Base-by-base conservation (phyloP, 768 basidiomycete genomes). In the Tephrocybe sp. region DNA sequence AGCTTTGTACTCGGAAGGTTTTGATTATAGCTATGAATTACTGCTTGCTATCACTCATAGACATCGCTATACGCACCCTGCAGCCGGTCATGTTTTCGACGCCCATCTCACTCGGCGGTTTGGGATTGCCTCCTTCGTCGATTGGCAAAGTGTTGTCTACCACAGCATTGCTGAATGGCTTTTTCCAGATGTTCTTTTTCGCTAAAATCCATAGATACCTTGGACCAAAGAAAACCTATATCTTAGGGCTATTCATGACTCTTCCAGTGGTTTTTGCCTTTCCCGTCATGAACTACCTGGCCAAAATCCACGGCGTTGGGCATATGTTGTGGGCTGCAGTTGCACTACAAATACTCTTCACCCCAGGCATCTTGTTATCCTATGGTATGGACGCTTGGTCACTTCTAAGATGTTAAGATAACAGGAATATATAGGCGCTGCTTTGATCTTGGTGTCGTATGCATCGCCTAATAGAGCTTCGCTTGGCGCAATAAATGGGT, bases 11-110 rank as follows among this genome's bases (percentile, higher is more conserved):
- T 21, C 74, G 69, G 1, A 74, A 68, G 28, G 82, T 89, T 3
- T 59, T 87, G 26, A 67, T 84, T 41, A 77, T 83, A 8, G 79
- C 79, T 12, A 68, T 70, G 13, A 89, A 89, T 59, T 90, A 88
- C 61, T 82, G 77, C 1, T 62, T 70, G 19, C 72, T 89, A 22
- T 79, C 86, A 6, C 65, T 88, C 7, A 60, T 85, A 27, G 87
- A 89, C 47, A 87, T 89, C 40, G 66, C 83, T 6, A 80, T 79
- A 56, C 80, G 80, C 42, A 76, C 84, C 11, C 65, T 90, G 11
- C 82, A 84, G 35, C 88, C 89, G 0, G 63, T 89, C 26, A 89
- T 87, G 67, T 74, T 80, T 43, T 80, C 86, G n/a, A 89, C 86
- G 1, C 86, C 89, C 11, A 69, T 83, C 40, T 69, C 73, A 16